phyloP scores from a whole-genome alignment of 176 grass and related monocot genomes.

The Neostapfia colusana region DNA sequence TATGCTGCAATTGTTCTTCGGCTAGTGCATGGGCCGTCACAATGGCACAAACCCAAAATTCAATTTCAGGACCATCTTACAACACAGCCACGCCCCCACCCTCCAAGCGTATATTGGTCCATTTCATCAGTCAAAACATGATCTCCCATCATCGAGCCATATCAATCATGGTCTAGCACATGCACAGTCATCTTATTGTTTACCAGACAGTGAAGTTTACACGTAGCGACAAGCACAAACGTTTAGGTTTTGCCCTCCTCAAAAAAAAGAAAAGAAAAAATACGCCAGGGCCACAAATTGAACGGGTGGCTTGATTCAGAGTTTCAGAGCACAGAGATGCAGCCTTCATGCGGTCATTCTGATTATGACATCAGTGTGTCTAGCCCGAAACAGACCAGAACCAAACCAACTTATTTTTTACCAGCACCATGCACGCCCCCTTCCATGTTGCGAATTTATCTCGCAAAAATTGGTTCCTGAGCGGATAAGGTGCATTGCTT shows the following conservation, averaged over 20 bases:
- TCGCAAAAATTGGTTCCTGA: slow-evolving; percentile 30
- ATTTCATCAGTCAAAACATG: slow-evolving; percentile 42
- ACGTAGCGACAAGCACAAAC: slow-evolving; percentile 4
- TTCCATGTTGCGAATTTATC: slow-evolving; percentile 22
- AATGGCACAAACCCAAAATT: slow-evolving; percentile 8
- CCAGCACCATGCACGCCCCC: slow-evolving; percentile 1
- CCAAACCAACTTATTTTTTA: slow-evolving; percentile 39
- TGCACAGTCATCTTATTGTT: slow-evolving; percentile 1
- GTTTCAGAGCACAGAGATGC: slow-evolving; percentile 25
- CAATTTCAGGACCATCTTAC: slow-evolving; percentile 43
- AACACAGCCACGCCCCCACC: slow-evolving; percentile 20
- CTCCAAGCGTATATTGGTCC: slow-evolving; percentile 34
- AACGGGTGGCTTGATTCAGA: slow-evolving; percentile 21
- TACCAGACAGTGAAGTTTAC: not conserved
- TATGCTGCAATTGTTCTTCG: slow-evolving; percentile 31
- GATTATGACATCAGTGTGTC: slow-evolving; percentile 36
- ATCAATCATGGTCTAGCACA: slow-evolving; percentile 17
- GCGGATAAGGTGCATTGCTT: slow-evolving; percentile 30
- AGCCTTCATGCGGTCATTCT: slow-evolving; percentile 38
- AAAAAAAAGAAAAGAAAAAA: not conserved
- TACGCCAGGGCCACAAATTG: slow-evolving; percentile 11
- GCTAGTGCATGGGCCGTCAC: slow-evolving; percentile 21
- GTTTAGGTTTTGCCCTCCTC: not conserved
- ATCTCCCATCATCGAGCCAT: slow-evolving; percentile 15
- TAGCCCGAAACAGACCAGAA: slow-evolving; percentile 28